Evolutionary conservation across 441 rosid species (phyloP).

Genomic region (Corymbia citriodora): DNA sequence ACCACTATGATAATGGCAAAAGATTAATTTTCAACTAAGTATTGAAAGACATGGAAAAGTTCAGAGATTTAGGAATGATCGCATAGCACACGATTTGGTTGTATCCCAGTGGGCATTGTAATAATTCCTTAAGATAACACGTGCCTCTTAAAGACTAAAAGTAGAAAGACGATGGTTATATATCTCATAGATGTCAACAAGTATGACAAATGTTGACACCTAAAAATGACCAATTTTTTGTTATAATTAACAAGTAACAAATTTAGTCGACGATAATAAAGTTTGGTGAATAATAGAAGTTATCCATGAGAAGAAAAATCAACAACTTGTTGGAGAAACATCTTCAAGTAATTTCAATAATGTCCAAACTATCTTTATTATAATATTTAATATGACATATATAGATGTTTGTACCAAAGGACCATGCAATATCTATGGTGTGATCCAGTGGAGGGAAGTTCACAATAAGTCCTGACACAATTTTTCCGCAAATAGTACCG

Average conservation of each 20-base stretch:
- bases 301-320: neutral
- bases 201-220: neutral
- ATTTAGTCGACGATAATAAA: neutral
- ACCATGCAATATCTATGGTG: too few relatives aligned
- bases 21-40: neutral
- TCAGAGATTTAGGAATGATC: neutral
- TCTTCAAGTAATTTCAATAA: too few relatives aligned
- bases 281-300: neutral
- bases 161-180: neutral
- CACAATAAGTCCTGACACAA: too few relatives aligned
- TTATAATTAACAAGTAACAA: neutral
- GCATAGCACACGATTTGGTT: neutral
- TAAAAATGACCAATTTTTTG: neutral
- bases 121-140: neutral
- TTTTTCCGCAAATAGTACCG: too few relatives aligned
- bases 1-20: neutral
- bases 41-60: neutral
- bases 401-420: too few relatives aligned
- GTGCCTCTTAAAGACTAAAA: neutral
- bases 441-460: too few relatives aligned
- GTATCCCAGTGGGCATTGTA: neutral
- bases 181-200: neutral
- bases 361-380: too few relatives aligned
- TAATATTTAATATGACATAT: too few relatives aligned
- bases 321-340: neutral